phyloP scores from a whole-genome alignment of 2,329 filamentous ascomycete genomes.

The Epichloe hybrida region DNA sequence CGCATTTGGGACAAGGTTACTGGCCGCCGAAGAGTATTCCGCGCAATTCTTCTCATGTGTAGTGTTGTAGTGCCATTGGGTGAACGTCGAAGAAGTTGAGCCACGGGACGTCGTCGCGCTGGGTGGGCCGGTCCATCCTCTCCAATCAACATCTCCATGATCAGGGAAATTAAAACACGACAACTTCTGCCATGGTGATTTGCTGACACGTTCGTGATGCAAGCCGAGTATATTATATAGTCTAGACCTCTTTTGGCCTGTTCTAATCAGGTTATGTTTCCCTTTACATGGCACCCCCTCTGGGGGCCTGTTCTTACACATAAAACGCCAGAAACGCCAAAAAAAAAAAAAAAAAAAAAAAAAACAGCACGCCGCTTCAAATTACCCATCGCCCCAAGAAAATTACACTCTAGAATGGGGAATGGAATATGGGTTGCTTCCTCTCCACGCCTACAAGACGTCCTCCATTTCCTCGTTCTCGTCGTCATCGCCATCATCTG shows the following conservation, averaged over 20 bases:
- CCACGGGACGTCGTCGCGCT: too few species aligned
- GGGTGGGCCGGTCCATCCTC: too few species aligned
- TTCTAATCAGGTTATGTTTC: slow-evolving; percentile 14
- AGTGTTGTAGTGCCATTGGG: too few species aligned
- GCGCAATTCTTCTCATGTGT: not conserved
- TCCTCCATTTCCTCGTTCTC: slow-evolving; percentile 68
- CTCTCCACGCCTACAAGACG: slow-evolving; percentile 31
- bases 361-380: not conserved
- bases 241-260: slow-evolving; percentile 3
- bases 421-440: too few species aligned
- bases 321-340: not conserved
- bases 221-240: not conserved
- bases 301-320: not conserved
- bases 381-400: not conserved
- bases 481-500: slow-evolving; percentile 52
- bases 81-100: too few species aligned
- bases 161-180: too few species aligned
- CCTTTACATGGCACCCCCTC: not conserved
- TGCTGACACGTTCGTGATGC: not conserved
- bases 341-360: too few species aligned
- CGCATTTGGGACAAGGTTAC: slow-evolving; percentile 18
- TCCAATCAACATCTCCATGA: not conserved
- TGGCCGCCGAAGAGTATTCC: too few species aligned
- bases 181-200: not conserved
- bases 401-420: too few species aligned